These are phyloP conservation scores for Melaleuca quinquenervia DNA, from an alignment of 345 rosid species.

Conservation along the genomic window DNA sequence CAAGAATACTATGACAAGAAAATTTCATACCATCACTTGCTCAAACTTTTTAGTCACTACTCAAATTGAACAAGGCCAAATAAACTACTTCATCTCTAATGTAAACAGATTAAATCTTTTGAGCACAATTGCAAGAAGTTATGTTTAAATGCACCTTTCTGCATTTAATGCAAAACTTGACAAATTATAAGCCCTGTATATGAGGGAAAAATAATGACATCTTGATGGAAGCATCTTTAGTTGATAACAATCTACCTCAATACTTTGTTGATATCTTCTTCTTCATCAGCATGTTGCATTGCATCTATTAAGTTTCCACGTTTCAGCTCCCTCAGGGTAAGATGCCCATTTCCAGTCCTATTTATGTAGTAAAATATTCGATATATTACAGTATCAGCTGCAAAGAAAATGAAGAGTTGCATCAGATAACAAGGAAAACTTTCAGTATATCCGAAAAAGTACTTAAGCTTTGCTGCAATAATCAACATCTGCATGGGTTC, in stretches of 20 bases:
- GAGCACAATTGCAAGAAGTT: not conserved
- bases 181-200: not conserved
- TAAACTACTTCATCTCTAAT: not conserved
- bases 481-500: not conserved
- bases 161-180: not conserved
- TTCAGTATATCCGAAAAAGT: not conserved
- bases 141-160: not conserved
- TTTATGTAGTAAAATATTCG: conserved; percentile 92
- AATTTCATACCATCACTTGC: not conserved
- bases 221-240: not conserved
- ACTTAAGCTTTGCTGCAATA: not conserved
- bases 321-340: conserved; percentile 83
- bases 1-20: not conserved
- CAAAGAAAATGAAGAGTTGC: conserved; percentile 5
- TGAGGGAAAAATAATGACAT: not conserved
- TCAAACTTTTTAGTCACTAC: not conserved
- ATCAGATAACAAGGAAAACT: not conserved
- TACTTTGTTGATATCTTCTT: conserved; percentile 97
- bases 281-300: conserved; percentile 92
- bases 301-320: conserved; percentile 86
- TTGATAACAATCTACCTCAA: conserved; percentile 42
- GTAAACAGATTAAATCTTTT: not conserved
- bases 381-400: conserved; percentile 99
- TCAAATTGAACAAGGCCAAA: not conserved
- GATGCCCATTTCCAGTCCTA: conserved; percentile 81